Evolutionary conservation across 208 protist genomes (phyloP).

Genomic region (Lotmaria passim): DNA sequence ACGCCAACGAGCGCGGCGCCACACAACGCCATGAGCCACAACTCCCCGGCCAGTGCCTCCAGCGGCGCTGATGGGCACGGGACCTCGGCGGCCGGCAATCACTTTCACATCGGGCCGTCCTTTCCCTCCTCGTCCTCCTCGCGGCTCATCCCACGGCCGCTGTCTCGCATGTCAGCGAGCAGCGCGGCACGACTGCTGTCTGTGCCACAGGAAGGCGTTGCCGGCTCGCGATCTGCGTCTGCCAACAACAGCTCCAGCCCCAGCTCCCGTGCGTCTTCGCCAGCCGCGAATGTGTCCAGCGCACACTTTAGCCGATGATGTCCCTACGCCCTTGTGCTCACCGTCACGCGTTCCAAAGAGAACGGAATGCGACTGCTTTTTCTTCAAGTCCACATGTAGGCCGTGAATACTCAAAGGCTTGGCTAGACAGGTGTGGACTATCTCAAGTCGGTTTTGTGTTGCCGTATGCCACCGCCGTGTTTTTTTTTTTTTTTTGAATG

Average conservation of each 20-base stretch:
- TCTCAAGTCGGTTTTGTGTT: too few species aligned
- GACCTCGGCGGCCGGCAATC: slow-evolving; percentile 8
- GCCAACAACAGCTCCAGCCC: slow-evolving; percentile 20
- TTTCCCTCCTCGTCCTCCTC: slow-evolving; percentile 24
- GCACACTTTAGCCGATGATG: slow-evolving; percentile 1
- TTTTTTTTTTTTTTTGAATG: slow-evolving; percentile 8
- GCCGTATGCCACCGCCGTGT: too few species aligned
- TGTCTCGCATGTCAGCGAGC: slow-evolving; percentile 27
- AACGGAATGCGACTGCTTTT: too few species aligned
- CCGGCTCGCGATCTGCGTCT: slow-evolving; percentile 18
- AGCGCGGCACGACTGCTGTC: slow-evolving; percentile 22
- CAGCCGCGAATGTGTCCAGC: background rate
- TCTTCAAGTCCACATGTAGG: too few species aligned
- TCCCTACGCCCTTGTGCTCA: background rate
- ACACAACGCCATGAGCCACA: slow-evolving; percentile 7
- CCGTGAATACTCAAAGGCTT: too few species aligned
- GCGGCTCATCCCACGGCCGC: slow-evolving; percentile 14
- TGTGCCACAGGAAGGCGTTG: slow-evolving; percentile 14
- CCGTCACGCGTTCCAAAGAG: background rate
- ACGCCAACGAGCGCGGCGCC: slow-evolving; percentile 11
- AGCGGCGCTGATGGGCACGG: slow-evolving; percentile 10
- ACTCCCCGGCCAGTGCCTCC: slow-evolving; percentile 1
- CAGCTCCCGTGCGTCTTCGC: slow-evolving; percentile 17
- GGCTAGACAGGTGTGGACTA: too few species aligned
- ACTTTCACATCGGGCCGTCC: slow-evolving; percentile 40